A percentile compares a stretch with the other conserved stretches of the same genome.
Evolutionary conservation across 2,329 filamentous ascomycete genomes (phyloP).

Genomic region (Colletotrichum filicis): DNA sequence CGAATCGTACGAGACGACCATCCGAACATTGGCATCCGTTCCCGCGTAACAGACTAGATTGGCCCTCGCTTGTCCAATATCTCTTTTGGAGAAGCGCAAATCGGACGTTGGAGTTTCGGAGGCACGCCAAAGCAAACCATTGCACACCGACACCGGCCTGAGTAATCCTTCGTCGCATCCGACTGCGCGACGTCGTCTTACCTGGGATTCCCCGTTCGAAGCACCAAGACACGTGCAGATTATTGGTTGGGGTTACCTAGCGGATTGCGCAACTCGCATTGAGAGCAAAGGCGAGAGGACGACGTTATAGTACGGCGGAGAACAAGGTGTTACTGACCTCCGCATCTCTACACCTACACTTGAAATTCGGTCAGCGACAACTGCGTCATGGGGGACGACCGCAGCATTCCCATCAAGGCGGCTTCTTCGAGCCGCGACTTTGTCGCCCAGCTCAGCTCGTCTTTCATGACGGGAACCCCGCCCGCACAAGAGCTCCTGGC

Average conservation of each 20-base stretch:
- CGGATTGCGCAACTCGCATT: not conserved
- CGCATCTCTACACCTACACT: not conserved
- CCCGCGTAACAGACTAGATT: not conserved
- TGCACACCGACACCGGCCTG: constrained; percentile 27
- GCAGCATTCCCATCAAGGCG: constrained; percentile 32
- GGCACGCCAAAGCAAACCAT: not conserved
- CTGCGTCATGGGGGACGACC: constrained; percentile 31
- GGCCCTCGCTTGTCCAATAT: not conserved
- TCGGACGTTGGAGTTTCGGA: not conserved
- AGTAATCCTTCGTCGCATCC: not conserved
- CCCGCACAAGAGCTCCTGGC: constrained; percentile 74
- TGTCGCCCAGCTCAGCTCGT: constrained; percentile 52
- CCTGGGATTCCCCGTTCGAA: not conserved
- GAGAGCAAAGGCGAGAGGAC: not conserved
- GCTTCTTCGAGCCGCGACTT: constrained; percentile 38
- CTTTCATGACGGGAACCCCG: constrained; percentile 70
- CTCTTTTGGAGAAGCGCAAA: not conserved
- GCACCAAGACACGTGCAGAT: not conserved
- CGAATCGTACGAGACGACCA: constrained; percentile 3
- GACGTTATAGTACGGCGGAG: not conserved
- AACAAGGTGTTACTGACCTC: not conserved
- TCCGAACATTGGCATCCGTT: not conserved
- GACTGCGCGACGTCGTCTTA: constrained; percentile 11
- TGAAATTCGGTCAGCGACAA: not conserved
- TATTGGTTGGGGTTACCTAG: not conserved